A percentile compares a stretch with the other conserved stretches of the same genome.
Conservation (phyloP, 805 yeast species). For the Lipomyces orientalis region DNA sequence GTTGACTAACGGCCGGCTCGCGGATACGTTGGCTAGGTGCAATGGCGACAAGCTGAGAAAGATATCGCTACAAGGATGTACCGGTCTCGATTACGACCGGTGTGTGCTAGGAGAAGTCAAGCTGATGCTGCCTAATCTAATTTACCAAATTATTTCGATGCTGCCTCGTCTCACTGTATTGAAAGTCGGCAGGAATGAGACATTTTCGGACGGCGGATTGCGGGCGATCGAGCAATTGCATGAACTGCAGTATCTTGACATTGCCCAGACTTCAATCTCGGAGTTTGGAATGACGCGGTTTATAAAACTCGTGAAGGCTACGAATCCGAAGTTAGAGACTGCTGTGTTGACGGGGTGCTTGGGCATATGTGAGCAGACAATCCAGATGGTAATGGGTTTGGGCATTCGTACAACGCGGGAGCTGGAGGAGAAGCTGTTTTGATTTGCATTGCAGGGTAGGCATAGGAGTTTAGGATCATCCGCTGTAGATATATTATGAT, state of each 20-base stretch:
- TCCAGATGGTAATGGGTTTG: neutral
- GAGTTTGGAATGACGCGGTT: conserved; percentile 7
- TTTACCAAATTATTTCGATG: conserved; percentile 6
- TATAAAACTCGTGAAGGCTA: neutral
- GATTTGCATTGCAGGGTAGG: neutral
- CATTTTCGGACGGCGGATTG: conserved; percentile 18
- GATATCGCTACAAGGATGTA: conserved; percentile 13
- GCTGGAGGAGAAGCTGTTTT: neutral
- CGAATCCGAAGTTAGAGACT: neutral
- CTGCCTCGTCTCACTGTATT: conserved; percentile 12
- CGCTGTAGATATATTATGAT: too few species aligned
- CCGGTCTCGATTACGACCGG: conserved; percentile 11
- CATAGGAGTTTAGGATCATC: neutral
- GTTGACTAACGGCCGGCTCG: conserved; percentile 10
- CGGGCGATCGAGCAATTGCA: neutral
- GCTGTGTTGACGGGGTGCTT: neutral
- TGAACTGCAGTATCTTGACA: conserved; percentile 21
- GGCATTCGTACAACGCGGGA: neutral
- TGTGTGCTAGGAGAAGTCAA: conserved; percentile 10
- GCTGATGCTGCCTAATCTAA: neutral
- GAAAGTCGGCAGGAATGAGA: conserved; percentile 8
- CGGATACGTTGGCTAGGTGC: conserved; percentile 22
- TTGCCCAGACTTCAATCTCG: conserved; percentile 13
- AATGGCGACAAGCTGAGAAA: conserved; percentile 4
- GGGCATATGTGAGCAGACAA: neutral